These are phyloP conservation scores for Pilasporangium apinafurcum DNA, from an alignment of 352 stramenopile genomes.

Conservation along the genomic window DNA sequence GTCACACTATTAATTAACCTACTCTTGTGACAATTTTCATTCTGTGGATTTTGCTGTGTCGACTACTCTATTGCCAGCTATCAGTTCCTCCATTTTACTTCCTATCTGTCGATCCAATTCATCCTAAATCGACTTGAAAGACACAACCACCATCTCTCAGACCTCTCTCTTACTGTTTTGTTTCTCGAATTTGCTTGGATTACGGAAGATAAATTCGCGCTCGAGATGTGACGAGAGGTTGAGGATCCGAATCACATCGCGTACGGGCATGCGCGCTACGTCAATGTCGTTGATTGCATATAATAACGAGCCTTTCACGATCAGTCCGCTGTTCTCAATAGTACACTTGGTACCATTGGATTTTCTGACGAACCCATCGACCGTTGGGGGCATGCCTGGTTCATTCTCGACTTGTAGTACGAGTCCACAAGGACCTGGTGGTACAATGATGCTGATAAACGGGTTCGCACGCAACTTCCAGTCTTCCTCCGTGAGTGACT, in stretches of 20 bases:
- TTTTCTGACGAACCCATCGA: conserved; percentile 72
- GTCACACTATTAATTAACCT: too few relatives aligned
- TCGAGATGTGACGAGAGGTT: conserved; percentile 68
- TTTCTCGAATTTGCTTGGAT: conserved; percentile 13
- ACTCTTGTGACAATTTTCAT: too few relatives aligned
- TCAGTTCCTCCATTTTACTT: too few relatives aligned
- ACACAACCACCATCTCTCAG: too few relatives aligned
- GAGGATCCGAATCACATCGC: conserved; percentile 64
- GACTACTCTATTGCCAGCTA: too few relatives aligned
- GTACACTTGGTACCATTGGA: conserved; percentile 59
- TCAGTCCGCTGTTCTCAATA: conserved; percentile 70
- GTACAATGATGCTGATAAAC: conserved; percentile 66
- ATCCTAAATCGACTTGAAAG: too few relatives aligned
- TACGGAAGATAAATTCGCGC: conserved; percentile 68
- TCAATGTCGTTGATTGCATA: conserved; percentile 80
- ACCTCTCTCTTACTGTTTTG: not conserved
- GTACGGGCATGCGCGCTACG: conserved; percentile 53
- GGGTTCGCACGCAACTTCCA: conserved; percentile 61
- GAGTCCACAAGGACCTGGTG: conserved; percentile 61
- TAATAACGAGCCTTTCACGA: conserved; percentile 57
- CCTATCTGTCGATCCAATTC: too few relatives aligned
- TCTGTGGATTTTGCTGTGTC: too few relatives aligned
- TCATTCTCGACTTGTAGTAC: conserved; percentile 48
- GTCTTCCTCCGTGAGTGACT: conserved; percentile 49
- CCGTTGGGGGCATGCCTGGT: conserved; percentile 25